Evolutionary conservation across 306 rosid genomes (phyloP).

Genomic region (Trifolium pratense): DNA sequence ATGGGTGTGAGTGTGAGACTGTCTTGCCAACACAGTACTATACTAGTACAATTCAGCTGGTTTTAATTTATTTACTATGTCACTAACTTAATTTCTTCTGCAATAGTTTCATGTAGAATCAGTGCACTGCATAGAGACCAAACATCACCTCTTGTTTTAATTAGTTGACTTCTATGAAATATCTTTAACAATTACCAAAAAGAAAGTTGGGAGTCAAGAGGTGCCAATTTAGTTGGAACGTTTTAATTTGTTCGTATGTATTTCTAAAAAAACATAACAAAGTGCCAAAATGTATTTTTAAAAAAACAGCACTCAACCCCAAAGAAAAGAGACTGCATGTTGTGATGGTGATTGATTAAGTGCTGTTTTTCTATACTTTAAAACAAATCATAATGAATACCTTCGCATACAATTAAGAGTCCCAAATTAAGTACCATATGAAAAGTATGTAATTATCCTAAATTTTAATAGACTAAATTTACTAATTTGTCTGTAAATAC

Average conservation of each 20-base stretch:
- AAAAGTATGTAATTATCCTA: neutral
- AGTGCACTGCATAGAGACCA: constrained; percentile 1
- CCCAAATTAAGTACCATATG: neutral
- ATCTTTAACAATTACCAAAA: neutral
- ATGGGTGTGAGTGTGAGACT: too few relatives aligned
- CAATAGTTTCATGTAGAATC: neutral
- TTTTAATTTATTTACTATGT: too few relatives aligned
- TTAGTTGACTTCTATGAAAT: too few relatives aligned
- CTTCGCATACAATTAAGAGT: neutral
- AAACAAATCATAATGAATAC: neutral
- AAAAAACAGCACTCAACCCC: neutral
- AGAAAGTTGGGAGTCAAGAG: too few relatives aligned
- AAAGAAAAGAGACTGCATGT: neutral
- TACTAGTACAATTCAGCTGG: too few relatives aligned
- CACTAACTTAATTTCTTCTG: too few relatives aligned
- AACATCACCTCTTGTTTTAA: neutral
- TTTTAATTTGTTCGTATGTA: too few relatives aligned
- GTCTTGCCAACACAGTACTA: too few relatives aligned
- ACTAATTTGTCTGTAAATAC: too few relatives aligned
- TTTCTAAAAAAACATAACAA: neutral
- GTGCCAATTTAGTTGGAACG: too few relatives aligned
- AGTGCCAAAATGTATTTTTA: neutral
- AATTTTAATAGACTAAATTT: neutral
- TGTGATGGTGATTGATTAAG: constrained; percentile 18
- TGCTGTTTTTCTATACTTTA: neutral